Evolutionary conservation across 1,284 basidiomycete species (phyloP).

Genomic region (Phaffia rhodozyma): DNA sequence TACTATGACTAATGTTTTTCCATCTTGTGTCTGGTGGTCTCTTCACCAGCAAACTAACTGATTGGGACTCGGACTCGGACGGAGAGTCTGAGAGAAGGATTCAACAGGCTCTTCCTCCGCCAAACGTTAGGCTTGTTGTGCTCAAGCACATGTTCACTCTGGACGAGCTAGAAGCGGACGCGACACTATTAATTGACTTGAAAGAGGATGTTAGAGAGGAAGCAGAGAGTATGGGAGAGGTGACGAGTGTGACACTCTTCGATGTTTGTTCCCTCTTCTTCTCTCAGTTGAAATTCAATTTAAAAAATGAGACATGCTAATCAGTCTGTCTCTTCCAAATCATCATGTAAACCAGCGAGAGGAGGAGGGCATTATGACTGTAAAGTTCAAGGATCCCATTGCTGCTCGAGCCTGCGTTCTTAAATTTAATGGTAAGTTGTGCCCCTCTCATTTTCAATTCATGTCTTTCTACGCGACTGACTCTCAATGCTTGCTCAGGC

Average conservation of each 20-base stretch:
- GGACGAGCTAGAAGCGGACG: slow-evolving; percentile 74
- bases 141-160: slow-evolving; percentile 91
- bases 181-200: slow-evolving; percentile 74
- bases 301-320: slow-evolving; percentile 5
- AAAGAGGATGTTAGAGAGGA: slow-evolving; percentile 96
- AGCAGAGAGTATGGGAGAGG: slow-evolving; percentile 78
- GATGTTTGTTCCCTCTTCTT: slow-evolving; percentile 52
- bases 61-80: slow-evolving; percentile 60
- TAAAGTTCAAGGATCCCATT: slow-evolving; percentile 80
- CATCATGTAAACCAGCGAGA: slow-evolving; percentile 52
- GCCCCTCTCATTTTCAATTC: background rate
- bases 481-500: background rate
- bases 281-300: background rate
- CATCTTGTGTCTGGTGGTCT: background rate
- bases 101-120: slow-evolving; percentile 26
- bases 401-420: slow-evolving; percentile 79
- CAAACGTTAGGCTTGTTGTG: slow-evolving; percentile 61
- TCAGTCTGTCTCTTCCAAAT: background rate
- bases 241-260: slow-evolving; percentile 92
- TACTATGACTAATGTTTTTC: background rate
- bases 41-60: slow-evolving; percentile 53
- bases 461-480: background rate
- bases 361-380: slow-evolving; percentile 85
- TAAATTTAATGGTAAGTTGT: slow-evolving; percentile 13
- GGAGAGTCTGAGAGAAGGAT: slow-evolving; percentile 24